These are phyloP conservation scores for Haplosporangium gracile DNA, from an alignment of 192 early-diverging fungal genomes.

Conservation along the genomic window DNA sequence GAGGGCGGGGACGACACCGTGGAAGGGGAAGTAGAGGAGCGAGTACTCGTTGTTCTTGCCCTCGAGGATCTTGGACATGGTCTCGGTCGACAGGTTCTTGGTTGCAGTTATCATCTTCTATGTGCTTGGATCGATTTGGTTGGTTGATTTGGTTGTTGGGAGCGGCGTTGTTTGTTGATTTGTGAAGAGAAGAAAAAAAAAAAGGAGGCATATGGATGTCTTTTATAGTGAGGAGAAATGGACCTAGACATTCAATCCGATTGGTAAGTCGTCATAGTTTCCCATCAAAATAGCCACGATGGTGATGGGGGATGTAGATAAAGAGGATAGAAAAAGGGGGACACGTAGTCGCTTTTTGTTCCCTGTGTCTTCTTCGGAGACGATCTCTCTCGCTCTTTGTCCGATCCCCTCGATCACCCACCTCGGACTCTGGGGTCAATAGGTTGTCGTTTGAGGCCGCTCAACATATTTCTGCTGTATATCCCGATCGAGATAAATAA, in stretches of 20 bases:
- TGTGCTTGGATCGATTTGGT: background rate
- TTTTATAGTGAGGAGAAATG: background rate
- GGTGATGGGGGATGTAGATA: too few relatives aligned
- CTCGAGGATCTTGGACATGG: constrained; percentile 13
- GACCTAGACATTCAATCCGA: background rate
- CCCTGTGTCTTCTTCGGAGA: too few relatives aligned
- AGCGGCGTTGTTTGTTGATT: background rate
- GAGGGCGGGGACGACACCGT: constrained; percentile 32
- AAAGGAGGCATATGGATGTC: background rate
- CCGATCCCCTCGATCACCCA: too few relatives aligned
- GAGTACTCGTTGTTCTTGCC: constrained; percentile 37
- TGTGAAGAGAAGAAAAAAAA: background rate
- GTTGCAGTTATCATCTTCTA: background rate
- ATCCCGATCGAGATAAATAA: too few relatives aligned
- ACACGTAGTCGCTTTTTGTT: too few relatives aligned
- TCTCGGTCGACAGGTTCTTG: constrained; percentile 36
- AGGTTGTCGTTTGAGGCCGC: too few relatives aligned
- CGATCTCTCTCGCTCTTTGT: too few relatives aligned
- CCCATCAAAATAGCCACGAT: too few relatives aligned
- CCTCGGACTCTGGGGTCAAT: too few relatives aligned
- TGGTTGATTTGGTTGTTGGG: background rate
- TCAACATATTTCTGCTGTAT: too few relatives aligned
- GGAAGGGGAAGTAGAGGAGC: constrained; percentile 33
- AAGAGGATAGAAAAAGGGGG: too few relatives aligned
- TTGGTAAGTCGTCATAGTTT: too few relatives aligned